Base-by-base conservation (phyloP, 805 yeast genomes). In the Ogataea trehalophila region DNA sequence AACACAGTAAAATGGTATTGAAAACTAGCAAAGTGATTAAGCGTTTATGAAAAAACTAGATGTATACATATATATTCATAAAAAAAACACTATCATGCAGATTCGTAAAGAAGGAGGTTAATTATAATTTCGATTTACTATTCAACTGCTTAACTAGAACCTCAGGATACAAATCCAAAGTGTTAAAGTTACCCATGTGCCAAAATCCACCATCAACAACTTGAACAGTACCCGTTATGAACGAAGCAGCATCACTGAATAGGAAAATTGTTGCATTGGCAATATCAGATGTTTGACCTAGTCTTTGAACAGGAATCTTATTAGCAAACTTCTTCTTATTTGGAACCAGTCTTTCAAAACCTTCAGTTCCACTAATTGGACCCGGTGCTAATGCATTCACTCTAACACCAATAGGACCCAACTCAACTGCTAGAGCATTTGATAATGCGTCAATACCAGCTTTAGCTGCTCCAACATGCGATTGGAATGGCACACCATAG, bases 381-480 rank as follows among this genome's bases (percentile, higher is more conserved):
- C 98, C 97, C 0, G 98, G 98, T 2, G 97, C 97, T 56, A 91
- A 78, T 59, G 87, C 81, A 64, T 92, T 91, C 41, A 82, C 77
- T 47, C 94, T 77, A 39, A 91, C 76, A 5, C 97, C 97, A 46
- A 87, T 63, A 2, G 97, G 96, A 1, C 97, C 97, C 46, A 88
- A 73, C 67, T 91, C 98, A 6, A 90, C 94, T 2, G 97, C 95
- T 49, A 91, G 68, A 2, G 90, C 84, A 54, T 85, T 82, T 26
- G 88, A 80, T 35, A 91, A 71, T 3, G 97, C 95, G 64, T 92
- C 98, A 38, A 92, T 76, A 23, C 97, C 98, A 1, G 97, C 96
- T 68, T 92, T 92, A 3, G 97, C 97, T 0, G 97, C 97, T 6
- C 91, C 85, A 3, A 90, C 97, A 60, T 92, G 97, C 6, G 81